phyloP scores from a whole-genome alignment of 2,329 filamentous ascomycete genomes.

The Penicillium sumatraense region DNA sequence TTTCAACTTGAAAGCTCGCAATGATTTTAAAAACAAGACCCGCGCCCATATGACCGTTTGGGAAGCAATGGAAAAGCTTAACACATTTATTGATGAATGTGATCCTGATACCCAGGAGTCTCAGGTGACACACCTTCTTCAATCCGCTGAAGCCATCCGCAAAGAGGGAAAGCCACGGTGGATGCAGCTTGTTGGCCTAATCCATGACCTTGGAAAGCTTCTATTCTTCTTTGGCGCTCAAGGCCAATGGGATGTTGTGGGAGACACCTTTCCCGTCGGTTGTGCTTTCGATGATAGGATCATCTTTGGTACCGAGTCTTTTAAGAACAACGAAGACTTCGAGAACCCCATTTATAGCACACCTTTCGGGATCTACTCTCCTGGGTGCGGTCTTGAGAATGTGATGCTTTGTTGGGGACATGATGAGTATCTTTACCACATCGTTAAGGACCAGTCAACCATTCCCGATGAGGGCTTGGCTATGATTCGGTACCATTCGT shows the following conservation, averaged over 20 bases:
- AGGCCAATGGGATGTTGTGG: constrained; percentile 92
- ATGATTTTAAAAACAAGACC: constrained; percentile 68
- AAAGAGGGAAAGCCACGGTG: constrained; percentile 65
- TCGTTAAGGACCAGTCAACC: constrained; percentile 79
- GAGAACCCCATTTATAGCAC: constrained; percentile 73
- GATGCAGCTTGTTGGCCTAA: constrained; percentile 54
- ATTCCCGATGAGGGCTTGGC: constrained; percentile 82
- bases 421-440: constrained; percentile 66
- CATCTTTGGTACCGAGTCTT: constrained; percentile 76
- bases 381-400: constrained; percentile 81
- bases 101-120: constrained; percentile 86
- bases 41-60: constrained; percentile 82
- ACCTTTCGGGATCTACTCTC: constrained; percentile 77
- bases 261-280: constrained; percentile 57
- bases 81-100: constrained; percentile 86
- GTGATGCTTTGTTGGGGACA: constrained; percentile 85
- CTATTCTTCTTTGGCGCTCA: constrained; percentile 66
- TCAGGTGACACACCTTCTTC: constrained; percentile 88
- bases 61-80: constrained; percentile 91
- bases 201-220: constrained; percentile 53
- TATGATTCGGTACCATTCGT: constrained; percentile 92
- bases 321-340: constrained; percentile 75
- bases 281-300: constrained; percentile 66
- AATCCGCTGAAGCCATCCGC: constrained; percentile 86
- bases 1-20: constrained; percentile 82